phyloP scores from a whole-genome alignment of 306 rosid species.

The Cicer pinnatifidum region DNA sequence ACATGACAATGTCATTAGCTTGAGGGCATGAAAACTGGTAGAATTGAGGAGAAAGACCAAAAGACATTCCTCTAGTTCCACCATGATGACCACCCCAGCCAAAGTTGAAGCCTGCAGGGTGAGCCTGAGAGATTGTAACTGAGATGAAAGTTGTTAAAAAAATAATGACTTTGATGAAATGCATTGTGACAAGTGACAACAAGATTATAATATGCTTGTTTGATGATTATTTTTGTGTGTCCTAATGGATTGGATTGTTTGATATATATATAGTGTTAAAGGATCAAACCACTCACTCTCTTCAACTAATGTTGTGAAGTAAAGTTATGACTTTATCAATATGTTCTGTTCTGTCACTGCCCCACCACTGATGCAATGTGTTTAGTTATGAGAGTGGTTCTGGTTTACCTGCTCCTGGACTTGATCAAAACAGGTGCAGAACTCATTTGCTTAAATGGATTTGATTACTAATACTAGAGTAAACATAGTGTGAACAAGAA shows the following conservation, averaged over 20 bases:
- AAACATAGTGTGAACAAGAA: too few relatives aligned
- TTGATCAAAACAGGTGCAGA: constrained; percentile 22
- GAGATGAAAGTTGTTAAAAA: constrained; percentile 43
- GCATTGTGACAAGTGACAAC: constrained; percentile 48
- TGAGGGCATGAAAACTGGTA: constrained; percentile 83
- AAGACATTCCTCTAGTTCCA: constrained; percentile 49
- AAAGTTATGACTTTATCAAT: constrained; percentile 50
- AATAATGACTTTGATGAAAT: constrained; percentile 44
- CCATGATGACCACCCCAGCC: constrained; percentile 62
- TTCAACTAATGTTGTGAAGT: constrained; percentile 46
- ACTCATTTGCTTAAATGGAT: not conserved
- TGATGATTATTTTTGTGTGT: constrained; percentile 24
- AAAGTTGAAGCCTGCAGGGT: constrained; percentile 60
- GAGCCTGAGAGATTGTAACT: constrained; percentile 47
- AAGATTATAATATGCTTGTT: not conserved
- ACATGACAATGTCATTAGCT: constrained; percentile 76
- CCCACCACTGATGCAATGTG: constrained; percentile 26
- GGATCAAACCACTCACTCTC: constrained; percentile 52
- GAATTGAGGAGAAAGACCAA: constrained; percentile 66
- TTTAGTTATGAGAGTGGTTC: constrained; percentile 39
- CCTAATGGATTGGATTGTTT: constrained; percentile 36
- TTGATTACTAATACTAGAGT: not conserved
- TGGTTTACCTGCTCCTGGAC: constrained; percentile 52
- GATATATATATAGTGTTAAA: constrained; percentile 38
- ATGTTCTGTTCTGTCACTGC: constrained; percentile 6